phyloP scores from a whole-genome alignment of 495 filamentous ascomycete species.

The Hyaloscypha hepaticicola region DNA sequence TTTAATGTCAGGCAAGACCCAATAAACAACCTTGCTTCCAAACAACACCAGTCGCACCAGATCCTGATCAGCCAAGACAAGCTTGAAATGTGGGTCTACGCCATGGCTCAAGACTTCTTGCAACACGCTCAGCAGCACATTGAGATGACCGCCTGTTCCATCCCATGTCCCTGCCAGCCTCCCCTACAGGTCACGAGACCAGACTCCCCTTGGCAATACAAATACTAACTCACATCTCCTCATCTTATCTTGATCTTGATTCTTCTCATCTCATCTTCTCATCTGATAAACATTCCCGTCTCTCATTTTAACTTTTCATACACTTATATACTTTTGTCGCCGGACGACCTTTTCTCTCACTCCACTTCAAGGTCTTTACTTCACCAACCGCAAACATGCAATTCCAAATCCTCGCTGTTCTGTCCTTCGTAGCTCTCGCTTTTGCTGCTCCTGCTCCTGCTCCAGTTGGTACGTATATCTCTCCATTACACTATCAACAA shows the following conservation, averaged over 20 bases:
- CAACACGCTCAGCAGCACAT: constrained; percentile 4
- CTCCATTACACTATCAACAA: background rate
- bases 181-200: background rate
- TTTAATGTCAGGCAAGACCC: background rate
- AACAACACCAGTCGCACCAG: constrained; percentile 23
- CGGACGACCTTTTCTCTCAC: constrained; percentile 42
- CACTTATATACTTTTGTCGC: constrained; percentile 38
- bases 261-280: constrained; percentile 20
- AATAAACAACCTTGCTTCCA: constrained; percentile 14
- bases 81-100: background rate
- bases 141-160: constrained; percentile 6
- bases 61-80: constrained; percentile 9
- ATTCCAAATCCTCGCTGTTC: constrained; percentile 46
- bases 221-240: constrained; percentile 34
- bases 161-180: background rate
- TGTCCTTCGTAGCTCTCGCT: constrained; percentile 46
- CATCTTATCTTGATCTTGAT: constrained; percentile 21
- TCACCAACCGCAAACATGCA: constrained; percentile 49
- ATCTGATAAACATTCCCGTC: constrained; percentile 3
- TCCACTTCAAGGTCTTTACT: constrained; percentile 23
- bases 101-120: constrained; percentile 10
- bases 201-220: constrained; percentile 34
- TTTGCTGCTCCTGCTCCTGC: constrained; percentile 42
- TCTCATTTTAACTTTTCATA: background rate
- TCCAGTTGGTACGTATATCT: background rate